These are phyloP conservation scores for Candida endomychidarum DNA, from an alignment of 805 yeast species.

Conservation along the genomic window DNA sequence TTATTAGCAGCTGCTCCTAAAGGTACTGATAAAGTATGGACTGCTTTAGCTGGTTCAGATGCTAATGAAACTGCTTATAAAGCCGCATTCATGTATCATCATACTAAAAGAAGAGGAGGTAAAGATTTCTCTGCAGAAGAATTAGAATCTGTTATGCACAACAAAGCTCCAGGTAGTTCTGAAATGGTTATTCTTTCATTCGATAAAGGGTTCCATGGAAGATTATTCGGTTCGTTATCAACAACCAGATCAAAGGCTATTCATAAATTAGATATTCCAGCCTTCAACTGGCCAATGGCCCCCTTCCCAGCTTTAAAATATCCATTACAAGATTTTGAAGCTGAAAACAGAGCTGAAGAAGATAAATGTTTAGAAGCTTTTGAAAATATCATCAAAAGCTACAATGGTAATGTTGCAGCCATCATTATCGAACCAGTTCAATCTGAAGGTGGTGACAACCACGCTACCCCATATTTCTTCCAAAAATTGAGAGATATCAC, in stretches of 20 bases:
- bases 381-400: conserved; percentile 38
- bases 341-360: conserved; percentile 49
- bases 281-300: conserved; percentile 59
- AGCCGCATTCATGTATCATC: conserved; percentile 68
- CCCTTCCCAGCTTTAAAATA: conserved; percentile 44
- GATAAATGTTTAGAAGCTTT: conserved; percentile 45
- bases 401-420: conserved; percentile 51
- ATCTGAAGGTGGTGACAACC: conserved; percentile 78
- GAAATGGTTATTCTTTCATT: conserved; percentile 55
- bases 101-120: conserved; percentile 51
- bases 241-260: conserved; percentile 57
- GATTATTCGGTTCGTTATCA: conserved; percentile 55
- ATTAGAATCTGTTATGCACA: conserved; percentile 48
- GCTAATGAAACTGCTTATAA: conserved; percentile 72
- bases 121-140: conserved; percentile 48
- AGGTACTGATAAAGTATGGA: conserved; percentile 60
- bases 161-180: conserved; percentile 52
- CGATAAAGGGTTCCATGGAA: conserved; percentile 56
- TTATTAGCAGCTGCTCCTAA: conserved; percentile 64
- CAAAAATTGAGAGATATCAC: conserved; percentile 64
- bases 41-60: conserved; percentile 66
- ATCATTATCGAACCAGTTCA: conserved; percentile 61
- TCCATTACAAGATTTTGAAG: conserved; percentile 35
- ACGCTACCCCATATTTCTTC: conserved; percentile 60
- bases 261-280: conserved; percentile 60